These are phyloP conservation scores for Carex cristatella DNA, from an alignment of 176 grass and related monocot species.

Conservation along the genomic window DNA sequence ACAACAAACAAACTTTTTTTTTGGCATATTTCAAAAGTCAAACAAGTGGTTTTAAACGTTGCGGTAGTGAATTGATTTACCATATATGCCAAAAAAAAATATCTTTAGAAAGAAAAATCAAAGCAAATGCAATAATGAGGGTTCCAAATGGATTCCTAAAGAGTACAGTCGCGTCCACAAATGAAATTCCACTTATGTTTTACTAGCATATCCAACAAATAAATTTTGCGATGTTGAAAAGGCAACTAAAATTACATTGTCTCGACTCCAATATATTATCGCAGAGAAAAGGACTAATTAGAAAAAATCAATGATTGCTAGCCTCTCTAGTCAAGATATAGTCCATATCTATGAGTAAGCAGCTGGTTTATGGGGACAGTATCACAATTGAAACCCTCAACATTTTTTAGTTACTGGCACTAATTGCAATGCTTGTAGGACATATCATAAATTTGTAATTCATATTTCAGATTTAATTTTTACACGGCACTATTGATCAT, in stretches of 20 bases:
- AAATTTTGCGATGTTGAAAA: slow-evolving; percentile 15
- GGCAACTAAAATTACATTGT: background rate
- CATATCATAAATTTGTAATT: background rate
- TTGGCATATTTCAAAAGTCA: background rate
- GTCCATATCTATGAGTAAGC: background rate
- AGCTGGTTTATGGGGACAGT: background rate
- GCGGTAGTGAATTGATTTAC: background rate
- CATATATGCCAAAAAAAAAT: background rate
- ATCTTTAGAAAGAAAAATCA: background rate
- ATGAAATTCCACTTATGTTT: background rate
- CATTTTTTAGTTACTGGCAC: background rate
- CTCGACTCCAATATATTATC: background rate
- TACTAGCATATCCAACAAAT: background rate
- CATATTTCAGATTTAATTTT: background rate
- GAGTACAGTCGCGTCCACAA: background rate
- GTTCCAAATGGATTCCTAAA: background rate
- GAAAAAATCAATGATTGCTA: slow-evolving; percentile 5
- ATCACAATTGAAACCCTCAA: background rate
- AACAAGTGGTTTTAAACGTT: background rate
- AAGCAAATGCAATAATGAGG: background rate
- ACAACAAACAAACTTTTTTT: too few relatives aligned
- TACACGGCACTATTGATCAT: background rate
- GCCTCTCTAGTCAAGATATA: background rate
- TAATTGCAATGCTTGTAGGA: background rate
- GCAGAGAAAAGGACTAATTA: background rate